Evolutionary conservation across 208 protist species (phyloP).

Genomic region (Herpetomonas samuelpessoai): DNA sequence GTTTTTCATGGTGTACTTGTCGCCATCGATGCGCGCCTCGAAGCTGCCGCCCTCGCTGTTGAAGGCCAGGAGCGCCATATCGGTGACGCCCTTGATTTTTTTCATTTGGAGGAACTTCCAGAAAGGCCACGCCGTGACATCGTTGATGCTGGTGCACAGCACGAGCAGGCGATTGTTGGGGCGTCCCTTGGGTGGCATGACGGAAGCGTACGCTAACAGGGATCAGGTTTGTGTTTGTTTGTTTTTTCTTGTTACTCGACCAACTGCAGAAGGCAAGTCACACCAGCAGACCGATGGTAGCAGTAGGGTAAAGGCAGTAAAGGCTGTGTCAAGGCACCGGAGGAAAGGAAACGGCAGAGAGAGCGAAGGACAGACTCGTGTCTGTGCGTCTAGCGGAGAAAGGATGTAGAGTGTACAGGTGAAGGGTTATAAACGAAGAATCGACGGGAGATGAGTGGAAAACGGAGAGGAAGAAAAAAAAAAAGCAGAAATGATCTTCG

Average conservation of each 20-base stretch:
- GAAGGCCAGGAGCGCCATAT: constrained; percentile 82
- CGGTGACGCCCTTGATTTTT: constrained; percentile 63
- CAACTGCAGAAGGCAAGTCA: no score
- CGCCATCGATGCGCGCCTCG: constrained; percentile 74
- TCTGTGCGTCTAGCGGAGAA: no score
- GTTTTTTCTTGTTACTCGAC: no score
- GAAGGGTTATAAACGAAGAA: no score
- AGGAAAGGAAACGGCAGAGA: no score
- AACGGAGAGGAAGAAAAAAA: constrained; percentile 3
- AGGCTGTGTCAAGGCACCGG: no score
- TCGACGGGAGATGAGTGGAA: constrained; percentile 1
- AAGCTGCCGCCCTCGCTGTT: constrained; percentile 87
- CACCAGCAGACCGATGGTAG: no score
- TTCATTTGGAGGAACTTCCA: constrained; percentile 91
- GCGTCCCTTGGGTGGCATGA: constrained; percentile 21
- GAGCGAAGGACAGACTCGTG: no score
- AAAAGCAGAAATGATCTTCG: constrained; percentile 2
- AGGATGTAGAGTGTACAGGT: no score
- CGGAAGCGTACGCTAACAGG: no score
- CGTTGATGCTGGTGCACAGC: constrained; percentile 80
- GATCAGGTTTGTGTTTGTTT: no score
- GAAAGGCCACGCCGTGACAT: constrained; percentile 83
- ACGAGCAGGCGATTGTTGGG: constrained; percentile 58
- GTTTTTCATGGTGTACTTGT: constrained; percentile 49
- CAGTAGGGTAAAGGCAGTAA: no score